Evolutionary conservation across 2,329 filamentous ascomycete genomes (phyloP).

Genomic region (Pseudogymnoascus sp.): DNA sequence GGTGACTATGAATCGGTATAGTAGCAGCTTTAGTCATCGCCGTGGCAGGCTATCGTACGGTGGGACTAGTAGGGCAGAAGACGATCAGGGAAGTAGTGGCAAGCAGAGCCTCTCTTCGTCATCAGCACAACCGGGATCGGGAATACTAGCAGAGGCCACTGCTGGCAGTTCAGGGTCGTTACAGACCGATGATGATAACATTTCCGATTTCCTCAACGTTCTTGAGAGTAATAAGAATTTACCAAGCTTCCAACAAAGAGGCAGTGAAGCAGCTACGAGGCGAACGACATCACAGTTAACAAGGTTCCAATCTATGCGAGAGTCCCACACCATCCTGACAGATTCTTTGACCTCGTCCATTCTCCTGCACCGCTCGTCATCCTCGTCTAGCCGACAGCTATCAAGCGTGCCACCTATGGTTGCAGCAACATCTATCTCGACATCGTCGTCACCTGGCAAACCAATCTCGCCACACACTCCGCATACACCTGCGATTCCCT

Average conservation of each 20-base stretch:
- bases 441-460: conserved; percentile 83
- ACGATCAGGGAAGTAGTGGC: conserved; percentile 74
- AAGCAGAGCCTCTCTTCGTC: conserved; percentile 68
- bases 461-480: conserved; percentile 84
- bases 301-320: conserved; percentile 81
- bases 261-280: conserved; percentile 62
- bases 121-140: conserved; percentile 65
- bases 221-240: conserved; percentile 84
- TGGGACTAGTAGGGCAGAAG: conserved; percentile 60
- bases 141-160: conserved; percentile 63
- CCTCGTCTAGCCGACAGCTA: conserved; percentile 57
- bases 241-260: conserved; percentile 63
- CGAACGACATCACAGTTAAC: conserved; percentile 71
- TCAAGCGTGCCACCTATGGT: conserved; percentile 57
- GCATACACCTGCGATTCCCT: conserved; percentile 88
- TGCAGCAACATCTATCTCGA: conserved; percentile 67
- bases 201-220: conserved; percentile 84
- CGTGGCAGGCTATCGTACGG: conserved; percentile 70
- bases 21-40: conserved; percentile 88
- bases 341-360: conserved; percentile 91
- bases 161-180: conserved; percentile 59
- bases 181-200: conserved; percentile 78
- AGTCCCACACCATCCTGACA: conserved; percentile 79
- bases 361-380: conserved; percentile 74
- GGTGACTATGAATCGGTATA: conserved; percentile 71